These are phyloP conservation scores for Calonectria henricotiae DNA, from an alignment of 2,329 filamentous ascomycete species.

Conservation along the genomic window DNA sequence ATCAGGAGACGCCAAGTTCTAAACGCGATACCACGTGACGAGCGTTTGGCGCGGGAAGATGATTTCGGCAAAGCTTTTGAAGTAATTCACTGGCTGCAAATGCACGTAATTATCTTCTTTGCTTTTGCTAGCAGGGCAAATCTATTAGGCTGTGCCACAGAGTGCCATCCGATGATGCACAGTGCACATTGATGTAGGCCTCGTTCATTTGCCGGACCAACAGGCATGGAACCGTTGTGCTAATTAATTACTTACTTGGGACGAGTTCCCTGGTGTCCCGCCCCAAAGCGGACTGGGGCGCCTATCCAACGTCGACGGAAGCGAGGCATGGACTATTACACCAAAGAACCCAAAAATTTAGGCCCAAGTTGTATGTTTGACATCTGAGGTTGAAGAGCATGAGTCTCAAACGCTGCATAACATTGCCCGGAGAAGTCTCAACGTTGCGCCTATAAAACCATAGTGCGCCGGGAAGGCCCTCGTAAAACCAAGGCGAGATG, in stretches of 20 bases:
- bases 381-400: background rate
- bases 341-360: constrained; percentile 2
- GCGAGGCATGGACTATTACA: background rate
- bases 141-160: constrained; percentile 8
- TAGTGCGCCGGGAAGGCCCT: too few relatives aligned
- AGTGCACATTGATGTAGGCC: constrained; percentile 18
- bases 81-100: constrained; percentile 6
- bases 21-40: constrained; percentile 13
- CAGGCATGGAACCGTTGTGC: constrained; percentile 23
- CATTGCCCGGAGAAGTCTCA: background rate
- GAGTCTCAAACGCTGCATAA: background rate
- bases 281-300: constrained; percentile 13
- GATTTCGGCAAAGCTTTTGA: constrained; percentile 12
- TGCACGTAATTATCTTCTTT: background rate
- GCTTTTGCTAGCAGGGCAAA: constrained; percentile 12
- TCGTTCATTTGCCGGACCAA: constrained; percentile 11
- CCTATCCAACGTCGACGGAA: background rate
- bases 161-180: constrained; percentile 14
- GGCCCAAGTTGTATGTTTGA: background rate
- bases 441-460: background rate
- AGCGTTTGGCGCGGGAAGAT: background rate
- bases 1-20: background rate
- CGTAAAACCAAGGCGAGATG: background rate
- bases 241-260: constrained; percentile 25
- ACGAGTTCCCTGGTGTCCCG: constrained; percentile 12